phyloP scores from a whole-genome alignment of 495 filamentous ascomycete species.

The Copromyces sp. region DNA sequence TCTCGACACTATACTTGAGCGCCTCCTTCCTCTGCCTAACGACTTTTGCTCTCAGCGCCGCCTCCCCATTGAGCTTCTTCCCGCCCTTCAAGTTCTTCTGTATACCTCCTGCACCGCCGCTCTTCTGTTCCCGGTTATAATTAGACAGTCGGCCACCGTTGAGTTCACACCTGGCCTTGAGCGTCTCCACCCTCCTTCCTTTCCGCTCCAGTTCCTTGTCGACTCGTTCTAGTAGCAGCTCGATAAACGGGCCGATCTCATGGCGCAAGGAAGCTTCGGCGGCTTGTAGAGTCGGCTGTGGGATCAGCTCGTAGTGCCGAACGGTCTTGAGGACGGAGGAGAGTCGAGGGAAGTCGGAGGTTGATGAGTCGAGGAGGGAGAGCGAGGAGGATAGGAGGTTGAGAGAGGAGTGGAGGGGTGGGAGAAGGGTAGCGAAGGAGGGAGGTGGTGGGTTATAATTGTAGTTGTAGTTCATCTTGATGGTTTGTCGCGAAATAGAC shows the following conservation, averaged over 20 bases:
- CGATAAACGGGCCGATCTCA: slow-evolving; percentile 38
- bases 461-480: not conserved
- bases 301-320: slow-evolving; percentile 44
- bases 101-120: not conserved
- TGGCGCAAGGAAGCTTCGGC: slow-evolving; percentile 41
- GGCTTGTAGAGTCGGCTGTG: slow-evolving; percentile 36
- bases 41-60: slow-evolving; percentile 29
- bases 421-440: not conserved
- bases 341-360: slow-evolving; percentile 37
- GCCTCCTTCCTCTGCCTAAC: slow-evolving; percentile 32
- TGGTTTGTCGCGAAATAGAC: not conserved
- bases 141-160: slow-evolving; percentile 34
- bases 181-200: slow-evolving; percentile 36
- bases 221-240: slow-evolving; percentile 36
- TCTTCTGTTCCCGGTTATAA: not conserved
- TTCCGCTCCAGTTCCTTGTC: slow-evolving; percentile 36
- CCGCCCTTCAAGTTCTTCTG: not conserved
- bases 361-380: slow-evolving; percentile 41
- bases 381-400: slow-evolving; percentile 23
- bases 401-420: not conserved
- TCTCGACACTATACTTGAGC: slow-evolving; percentile 38
- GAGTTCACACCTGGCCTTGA: slow-evolving; percentile 37
- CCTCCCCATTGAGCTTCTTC: slow-evolving; percentile 18
- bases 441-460: not conserved
- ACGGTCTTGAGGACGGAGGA: slow-evolving; percentile 37